These are phyloP conservation scores for Paramecium pentaurelia DNA, from an alignment of 73 alveolate species.

Conservation along the genomic window DNA sequence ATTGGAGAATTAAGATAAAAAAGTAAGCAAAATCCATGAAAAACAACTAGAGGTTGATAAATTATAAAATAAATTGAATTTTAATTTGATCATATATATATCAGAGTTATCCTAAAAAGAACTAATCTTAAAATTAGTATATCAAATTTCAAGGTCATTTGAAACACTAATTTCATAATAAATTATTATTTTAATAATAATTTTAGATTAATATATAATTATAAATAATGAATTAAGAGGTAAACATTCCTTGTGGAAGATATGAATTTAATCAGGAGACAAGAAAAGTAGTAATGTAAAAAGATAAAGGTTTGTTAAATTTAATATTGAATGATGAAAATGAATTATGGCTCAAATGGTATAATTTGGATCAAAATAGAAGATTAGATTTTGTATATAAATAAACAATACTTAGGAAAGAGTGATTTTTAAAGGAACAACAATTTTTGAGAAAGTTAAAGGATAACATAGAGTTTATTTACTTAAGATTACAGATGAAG, in stretches of 20 bases:
- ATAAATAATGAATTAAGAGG: neutral
- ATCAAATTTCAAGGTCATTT: too few species aligned
- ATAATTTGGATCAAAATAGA: neutral
- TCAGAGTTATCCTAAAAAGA: too few species aligned
- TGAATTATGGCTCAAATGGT: neutral
- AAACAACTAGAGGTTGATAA: too few species aligned
- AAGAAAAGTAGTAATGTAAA: neutral
- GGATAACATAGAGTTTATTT: slow-evolving; percentile 15
- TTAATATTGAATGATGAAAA: neutral
- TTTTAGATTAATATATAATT: neutral
- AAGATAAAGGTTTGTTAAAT: neutral
- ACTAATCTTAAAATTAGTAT: too few species aligned
- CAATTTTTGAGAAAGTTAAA: neutral
- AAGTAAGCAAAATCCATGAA: too few species aligned
- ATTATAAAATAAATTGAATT: too few species aligned
- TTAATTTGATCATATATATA: too few species aligned
- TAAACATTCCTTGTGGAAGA: slow-evolving; percentile 9
- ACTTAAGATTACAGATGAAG: neutral
- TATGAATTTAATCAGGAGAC: neutral
- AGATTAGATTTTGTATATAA: neutral
- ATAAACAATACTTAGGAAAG: neutral
- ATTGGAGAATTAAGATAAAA: too few species aligned
- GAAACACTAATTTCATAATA: too few species aligned
- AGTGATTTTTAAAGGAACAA: neutral
- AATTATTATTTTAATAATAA: neutral